Percentiles rank a stretch among this genome's conserved stretches.
These are phyloP conservation scores for Diophrys sp. DNA, from an alignment of 73 alveolate species.

Conservation along the genomic window DNA sequence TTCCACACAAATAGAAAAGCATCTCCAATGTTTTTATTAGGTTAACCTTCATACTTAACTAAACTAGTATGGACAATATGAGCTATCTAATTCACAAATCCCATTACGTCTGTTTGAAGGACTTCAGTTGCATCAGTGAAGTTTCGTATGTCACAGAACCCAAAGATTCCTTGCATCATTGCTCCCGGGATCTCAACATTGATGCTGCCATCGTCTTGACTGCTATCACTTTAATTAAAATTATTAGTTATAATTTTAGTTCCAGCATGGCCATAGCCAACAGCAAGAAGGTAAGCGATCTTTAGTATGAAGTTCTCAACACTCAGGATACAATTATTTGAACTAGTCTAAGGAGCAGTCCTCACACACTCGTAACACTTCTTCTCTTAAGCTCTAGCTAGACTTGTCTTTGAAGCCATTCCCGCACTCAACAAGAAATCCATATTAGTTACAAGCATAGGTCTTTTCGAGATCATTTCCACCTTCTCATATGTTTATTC, in stretches of 20 bases:
- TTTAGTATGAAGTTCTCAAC: constrained; percentile 34
- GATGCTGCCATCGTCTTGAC: background rate
- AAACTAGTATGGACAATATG: constrained; percentile 91
- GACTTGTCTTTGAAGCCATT: constrained; percentile 1
- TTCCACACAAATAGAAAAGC: constrained; percentile 96
- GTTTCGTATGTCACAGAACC: constrained; percentile 87
- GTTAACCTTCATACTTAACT: constrained; percentile 92
- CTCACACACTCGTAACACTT: background rate
- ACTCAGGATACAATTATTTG: constrained; percentile 1
- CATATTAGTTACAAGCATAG: constrained; percentile 52
- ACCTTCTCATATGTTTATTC: constrained; percentile 73
- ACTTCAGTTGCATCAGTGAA: constrained; percentile 86
- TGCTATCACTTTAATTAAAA: background rate
- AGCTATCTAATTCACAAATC: constrained; percentile 94
- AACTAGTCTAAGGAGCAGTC: background rate
- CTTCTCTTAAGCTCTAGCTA: background rate
- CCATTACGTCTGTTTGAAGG: constrained; percentile 86
- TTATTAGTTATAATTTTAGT: constrained; percentile 64
- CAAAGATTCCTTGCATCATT: constrained; percentile 76
- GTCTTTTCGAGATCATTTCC: constrained; percentile 54
- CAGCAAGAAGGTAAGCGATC: constrained; percentile 66
- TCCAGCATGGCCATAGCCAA: constrained; percentile 92
- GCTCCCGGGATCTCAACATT: constrained; percentile 45
- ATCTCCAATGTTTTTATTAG: constrained; percentile 99
- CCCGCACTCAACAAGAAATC: constrained; percentile 36